Evolutionary conservation across 2,329 filamentous ascomycete genomes (phyloP), one percentile per base, ranked within the genome.

Genomic region (Pleurostoma richardsiae): DNA sequence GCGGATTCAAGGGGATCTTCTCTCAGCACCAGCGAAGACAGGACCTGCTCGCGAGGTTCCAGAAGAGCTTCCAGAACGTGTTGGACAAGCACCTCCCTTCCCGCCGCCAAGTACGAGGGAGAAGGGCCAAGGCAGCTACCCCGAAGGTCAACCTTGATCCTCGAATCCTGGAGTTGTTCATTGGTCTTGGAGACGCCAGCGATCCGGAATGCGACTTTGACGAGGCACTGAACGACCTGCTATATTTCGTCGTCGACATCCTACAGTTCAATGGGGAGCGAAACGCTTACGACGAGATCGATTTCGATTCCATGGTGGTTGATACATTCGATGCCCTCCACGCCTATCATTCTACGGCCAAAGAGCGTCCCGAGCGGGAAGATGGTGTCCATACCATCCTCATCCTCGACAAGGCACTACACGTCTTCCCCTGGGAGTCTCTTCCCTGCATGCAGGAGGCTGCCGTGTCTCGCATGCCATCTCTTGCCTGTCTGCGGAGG

Each of bases 201-300:
- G 76, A 79, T 6, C 79, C 83, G 2, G 80, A 83, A 6, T 69
- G 72, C 48, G 90, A 96, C 52, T 77, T 95, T 27, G 92, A 97
- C 52, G 92, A 97, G 58, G 82, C 86, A 0, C 71, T 99, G n/a
- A 90, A 86, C 55, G 94, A 99, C 62, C 72, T 99, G 29, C 78
- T 99, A 4, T 97, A 96, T 68, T 97, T 97, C 61, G 88, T 97
- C 1, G 85, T 99, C 5, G 94, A 99, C 58, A 91, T 97, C 44
- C 74, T 99, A 3, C 94, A 97, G 62, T 97, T 99, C 65, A 89
- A 96, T 56, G 94, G 94, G 11, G 95, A 99, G 68, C 81, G 84
- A 42, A 99, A 97, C 61, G 94, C 95, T 0, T 96, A 96, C 66
- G 94, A 99, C 57, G 94, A 99, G 68, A 88, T 99, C 52, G 92